phyloP scores from a whole-genome alignment of 2,329 filamentous ascomycete species.

The Furcasterigmium furcatum region DNA sequence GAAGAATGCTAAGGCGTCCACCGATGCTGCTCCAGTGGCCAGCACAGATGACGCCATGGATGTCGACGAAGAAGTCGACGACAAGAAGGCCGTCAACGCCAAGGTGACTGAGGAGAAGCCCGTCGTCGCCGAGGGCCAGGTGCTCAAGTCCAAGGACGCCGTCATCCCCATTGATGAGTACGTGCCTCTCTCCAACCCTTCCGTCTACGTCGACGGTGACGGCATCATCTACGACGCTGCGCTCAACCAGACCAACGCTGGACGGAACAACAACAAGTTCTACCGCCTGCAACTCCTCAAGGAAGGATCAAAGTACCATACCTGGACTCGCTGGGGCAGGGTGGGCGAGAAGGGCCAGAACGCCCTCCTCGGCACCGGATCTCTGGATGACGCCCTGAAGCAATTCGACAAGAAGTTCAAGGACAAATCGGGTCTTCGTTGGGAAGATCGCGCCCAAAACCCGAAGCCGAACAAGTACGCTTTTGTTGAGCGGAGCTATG shows the following conservation, averaged over 20 bases:
- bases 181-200: slow-evolving; percentile 29
- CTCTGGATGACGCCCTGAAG: slow-evolving; percentile 38
- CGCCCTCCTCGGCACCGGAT: slow-evolving; percentile 36
- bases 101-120: slow-evolving; percentile 26
- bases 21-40: slow-evolving; percentile 6
- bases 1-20: no score
- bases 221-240: slow-evolving; percentile 75
- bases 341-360: slow-evolving; percentile 60
- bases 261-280: slow-evolving; percentile 78
- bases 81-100: slow-evolving; percentile 13
- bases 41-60: slow-evolving; percentile 19
- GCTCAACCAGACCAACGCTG: slow-evolving; percentile 73
- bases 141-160: slow-evolving; percentile 41
- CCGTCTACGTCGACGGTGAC: slow-evolving; percentile 64
- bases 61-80: slow-evolving; percentile 9
- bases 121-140: slow-evolving; percentile 37
- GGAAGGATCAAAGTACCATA: slow-evolving; percentile 36
- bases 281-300: slow-evolving; percentile 62
- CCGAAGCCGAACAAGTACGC: slow-evolving; percentile 71
- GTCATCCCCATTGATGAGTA: slow-evolving; percentile 49
- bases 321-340: slow-evolving; percentile 80
- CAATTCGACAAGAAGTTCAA: slow-evolving; percentile 61
- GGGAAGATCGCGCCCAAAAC: slow-evolving; percentile 47
- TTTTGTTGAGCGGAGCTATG: slow-evolving; percentile 77
- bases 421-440: slow-evolving; percentile 55